Evolutionary conservation across 768 basidiomycete genomes (phyloP).

Genomic region (Russula foetens): DNA sequence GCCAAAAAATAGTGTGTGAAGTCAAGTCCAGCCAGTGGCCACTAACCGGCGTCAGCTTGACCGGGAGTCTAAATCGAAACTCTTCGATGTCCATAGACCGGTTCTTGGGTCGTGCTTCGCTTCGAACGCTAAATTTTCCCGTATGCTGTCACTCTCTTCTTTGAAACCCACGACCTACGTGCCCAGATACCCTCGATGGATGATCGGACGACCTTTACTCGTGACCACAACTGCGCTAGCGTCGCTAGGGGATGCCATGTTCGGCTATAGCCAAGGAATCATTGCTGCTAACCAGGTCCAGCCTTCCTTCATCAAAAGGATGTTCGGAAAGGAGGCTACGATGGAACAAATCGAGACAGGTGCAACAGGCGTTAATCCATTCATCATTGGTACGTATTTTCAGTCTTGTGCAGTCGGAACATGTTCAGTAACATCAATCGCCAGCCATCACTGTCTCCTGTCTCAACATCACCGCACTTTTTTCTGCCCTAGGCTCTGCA

Average conservation of each 20-base stretch:
- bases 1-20: no score
- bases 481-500: conserved; percentile 38
- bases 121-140: background rate
- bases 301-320: conserved; percentile 41
- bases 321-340: conserved; percentile 41
- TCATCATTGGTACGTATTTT: conserved; percentile 35
- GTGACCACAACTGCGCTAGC: conserved; percentile 45
- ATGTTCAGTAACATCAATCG: background rate
- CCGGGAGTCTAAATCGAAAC: background rate
- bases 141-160: conserved; percentile 17
- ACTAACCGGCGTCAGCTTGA: background rate
- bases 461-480: conserved; percentile 42
- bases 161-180: conserved; percentile 34
- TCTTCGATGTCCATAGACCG: background rate
- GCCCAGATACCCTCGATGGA: conserved; percentile 44
- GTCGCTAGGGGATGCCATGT: conserved; percentile 50
- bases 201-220: conserved; percentile 41
- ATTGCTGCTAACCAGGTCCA: conserved; percentile 46
- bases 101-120: background rate
- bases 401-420: background rate
- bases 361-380: conserved; percentile 38
- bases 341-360: conserved; percentile 36
- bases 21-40: no score
- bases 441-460: conserved; percentile 44
- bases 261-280: conserved; percentile 47